phyloP scores from a whole-genome alignment of 768 basidiomycete species.

The Kockovaella imperatae region DNA sequence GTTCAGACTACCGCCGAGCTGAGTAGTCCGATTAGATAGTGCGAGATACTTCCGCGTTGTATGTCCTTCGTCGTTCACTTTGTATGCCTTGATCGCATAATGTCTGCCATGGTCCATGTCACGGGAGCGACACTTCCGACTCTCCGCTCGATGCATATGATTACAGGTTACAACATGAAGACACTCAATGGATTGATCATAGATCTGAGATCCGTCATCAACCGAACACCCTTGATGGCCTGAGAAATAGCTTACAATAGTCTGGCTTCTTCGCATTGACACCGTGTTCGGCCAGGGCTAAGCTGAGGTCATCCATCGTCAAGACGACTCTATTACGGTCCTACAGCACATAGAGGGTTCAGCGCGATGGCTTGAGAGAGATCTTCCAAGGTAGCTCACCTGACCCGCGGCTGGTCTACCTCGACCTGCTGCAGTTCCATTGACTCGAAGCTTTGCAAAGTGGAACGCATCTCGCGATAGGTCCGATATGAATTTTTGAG shows the following conservation, averaged over 20 bases:
- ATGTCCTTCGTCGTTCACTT: too few species aligned
- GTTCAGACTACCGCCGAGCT: too few species aligned
- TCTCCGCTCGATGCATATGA: too few species aligned
- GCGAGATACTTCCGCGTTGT: too few species aligned
- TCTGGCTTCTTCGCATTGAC: slow-evolving; percentile 91
- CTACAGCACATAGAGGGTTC: slow-evolving; percentile 16
- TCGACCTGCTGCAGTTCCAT: slow-evolving; percentile 47
- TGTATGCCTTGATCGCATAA: too few species aligned
- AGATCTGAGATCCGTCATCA: neutral
- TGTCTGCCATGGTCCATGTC: too few species aligned
- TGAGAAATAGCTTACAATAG: slow-evolving; percentile 65
- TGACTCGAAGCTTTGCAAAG: slow-evolving; percentile 90
- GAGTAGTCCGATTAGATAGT: too few species aligned
- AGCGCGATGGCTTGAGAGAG: neutral
- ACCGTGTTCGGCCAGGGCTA: slow-evolving; percentile 91
- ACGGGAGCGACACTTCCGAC: too few species aligned
- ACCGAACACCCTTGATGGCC: neutral
- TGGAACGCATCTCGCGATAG: slow-evolving; percentile 95
- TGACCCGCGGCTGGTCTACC: slow-evolving; percentile 49
- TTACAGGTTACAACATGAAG: neutral
- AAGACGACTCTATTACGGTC: slow-evolving; percentile 76
- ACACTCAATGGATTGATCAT: neutral
- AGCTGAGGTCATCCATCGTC: slow-evolving; percentile 93
- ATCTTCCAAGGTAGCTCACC: slow-evolving; percentile 47
- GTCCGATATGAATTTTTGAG: slow-evolving; percentile 96